Evolutionary conservation across 1,139 yeast species (phyloP), one percentile per base, ranked within the genome.

Genomic region (Magnusiomyces sp.): DNA sequence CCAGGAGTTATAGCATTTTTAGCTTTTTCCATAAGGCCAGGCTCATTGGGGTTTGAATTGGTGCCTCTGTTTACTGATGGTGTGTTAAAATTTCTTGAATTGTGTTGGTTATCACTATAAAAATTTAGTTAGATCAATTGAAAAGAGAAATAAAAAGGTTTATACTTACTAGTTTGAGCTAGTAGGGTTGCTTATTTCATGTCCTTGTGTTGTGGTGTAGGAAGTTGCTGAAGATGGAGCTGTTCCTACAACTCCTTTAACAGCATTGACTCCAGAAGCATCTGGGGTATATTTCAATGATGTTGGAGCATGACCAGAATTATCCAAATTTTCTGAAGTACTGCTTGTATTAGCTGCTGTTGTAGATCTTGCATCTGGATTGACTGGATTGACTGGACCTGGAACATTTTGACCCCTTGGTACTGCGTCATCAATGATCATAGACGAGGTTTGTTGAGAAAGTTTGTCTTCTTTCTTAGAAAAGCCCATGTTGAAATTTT

Each of bases 371-470:
- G 42, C 23, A 19, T 42, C 19, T 23, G 45, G 20, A n/a, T 32
- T 13, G 31, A 19, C 47, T 38, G 48, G 9, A 7, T 32, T 29
- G 41, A 37, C 45, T 27, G 36, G 29, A 23, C 29, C 29, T 23
- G 29, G 29, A 23, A 23, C 29, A 23, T 23, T 23, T 23, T 23
- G 6, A 7, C 29, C 42, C 5, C 17, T 20, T 14, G 52, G 50
- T 10, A 50, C 52, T 23, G 48, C 50, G 13, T 50, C 50, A 29
- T 50, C 50, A 36, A 50, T 46, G 14, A 50, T 47, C 50, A 50
- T 40, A 2, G 52, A 49, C 2, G 45, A 42, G 10, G 45, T 3
- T 16, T 38, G 43, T 9, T n/a, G 27, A 16, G 39, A 13, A 10
- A 31, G 40, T 10, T 40, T 17, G 16, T 39, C 42, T 39, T 39